A percentile compares a stretch with the other conserved stretches of the same genome.
Conservation (phyloP, 2,329 filamentous ascomycete genomes). For the Pestalotiopsis sp. region DNA sequence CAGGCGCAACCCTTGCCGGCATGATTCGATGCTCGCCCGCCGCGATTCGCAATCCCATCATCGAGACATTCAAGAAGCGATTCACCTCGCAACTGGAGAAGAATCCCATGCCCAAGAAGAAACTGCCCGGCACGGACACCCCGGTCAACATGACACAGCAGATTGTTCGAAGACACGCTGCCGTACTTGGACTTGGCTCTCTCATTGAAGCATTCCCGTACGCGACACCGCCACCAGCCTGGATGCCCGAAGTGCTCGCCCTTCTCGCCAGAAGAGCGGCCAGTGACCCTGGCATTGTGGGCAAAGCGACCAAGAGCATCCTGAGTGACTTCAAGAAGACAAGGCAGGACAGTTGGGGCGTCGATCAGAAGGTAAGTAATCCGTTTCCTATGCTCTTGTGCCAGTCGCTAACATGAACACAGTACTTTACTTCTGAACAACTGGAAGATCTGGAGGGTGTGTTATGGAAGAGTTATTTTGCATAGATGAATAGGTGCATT, state of each 20-base stretch:
- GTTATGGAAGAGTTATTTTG: slow-evolving; percentile 99
- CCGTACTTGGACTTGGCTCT: slow-evolving; percentile 87
- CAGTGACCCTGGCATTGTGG: slow-evolving; percentile 87
- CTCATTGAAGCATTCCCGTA: slow-evolving; percentile 97
- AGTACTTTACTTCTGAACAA: slow-evolving; percentile 89
- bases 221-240: slow-evolving; percentile 84
- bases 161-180: slow-evolving; percentile 82
- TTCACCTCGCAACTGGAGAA: slow-evolving; percentile 78
- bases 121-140: slow-evolving; percentile 67
- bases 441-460: slow-evolving; percentile 95
- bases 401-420: slow-evolving; percentile 28
- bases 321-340: slow-evolving; percentile 99
- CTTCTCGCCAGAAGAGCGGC: slow-evolving; percentile 83
- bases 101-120: slow-evolving; percentile 85
- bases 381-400: neutral
- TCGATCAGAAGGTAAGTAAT: slow-evolving; percentile 86
- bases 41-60: slow-evolving; percentile 75
- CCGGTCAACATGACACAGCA: slow-evolving; percentile 73
- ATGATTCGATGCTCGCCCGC: slow-evolving; percentile 97
- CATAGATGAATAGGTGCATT: slow-evolving; percentile 51
- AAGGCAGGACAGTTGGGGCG: slow-evolving; percentile 96
- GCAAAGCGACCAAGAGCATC: slow-evolving; percentile 92
- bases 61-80: slow-evolving; percentile 73
- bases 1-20: slow-evolving; percentile 89
- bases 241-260: slow-evolving; percentile 93